Evolutionary conservation across 1,284 basidiomycete species (phyloP).

Genomic region (Heterobasidion annosum): DNA sequence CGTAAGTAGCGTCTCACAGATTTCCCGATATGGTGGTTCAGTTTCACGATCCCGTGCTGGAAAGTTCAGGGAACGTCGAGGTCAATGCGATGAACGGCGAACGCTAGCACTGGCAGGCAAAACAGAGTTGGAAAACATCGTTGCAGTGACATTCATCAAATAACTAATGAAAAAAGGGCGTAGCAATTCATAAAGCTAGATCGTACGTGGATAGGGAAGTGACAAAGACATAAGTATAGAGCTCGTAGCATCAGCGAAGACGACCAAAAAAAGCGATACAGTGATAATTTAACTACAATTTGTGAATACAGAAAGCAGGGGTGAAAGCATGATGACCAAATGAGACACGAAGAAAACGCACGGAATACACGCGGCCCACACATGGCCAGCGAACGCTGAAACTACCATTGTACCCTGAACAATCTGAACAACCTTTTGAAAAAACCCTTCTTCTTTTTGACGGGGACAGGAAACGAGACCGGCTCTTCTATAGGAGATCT

Average conservation of each 20-base stretch:
- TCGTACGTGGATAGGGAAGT: too few relatives aligned
- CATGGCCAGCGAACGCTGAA: not conserved
- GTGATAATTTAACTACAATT: not conserved
- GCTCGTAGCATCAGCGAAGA: not conserved
- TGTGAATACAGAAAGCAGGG: not conserved
- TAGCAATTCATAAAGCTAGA: too few relatives aligned
- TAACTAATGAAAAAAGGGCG: too few relatives aligned
- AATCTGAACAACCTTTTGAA: conserved; percentile 18
- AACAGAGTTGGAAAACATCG: too few relatives aligned
- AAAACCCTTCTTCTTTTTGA: conserved; percentile 21
- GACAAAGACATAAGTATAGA: too few relatives aligned
- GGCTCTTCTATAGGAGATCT: not conserved
- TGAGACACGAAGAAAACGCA: not conserved
- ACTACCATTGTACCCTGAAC: conserved; percentile 10
- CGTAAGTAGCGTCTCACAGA: not conserved
- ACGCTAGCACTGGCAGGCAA: too few relatives aligned
- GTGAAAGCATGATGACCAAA: not conserved
- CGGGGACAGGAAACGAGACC: conserved; percentile 8
- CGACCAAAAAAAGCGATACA: not conserved
- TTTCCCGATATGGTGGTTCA: not conserved
- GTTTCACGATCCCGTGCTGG: not conserved
- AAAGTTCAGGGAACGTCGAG: too few relatives aligned
- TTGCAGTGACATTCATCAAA: not conserved
- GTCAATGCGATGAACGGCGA: too few relatives aligned
- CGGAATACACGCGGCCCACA: not conserved